Conservation (phyloP, 129 eudicot genomes). For the Chrysanthemum makinoi region DNA sequence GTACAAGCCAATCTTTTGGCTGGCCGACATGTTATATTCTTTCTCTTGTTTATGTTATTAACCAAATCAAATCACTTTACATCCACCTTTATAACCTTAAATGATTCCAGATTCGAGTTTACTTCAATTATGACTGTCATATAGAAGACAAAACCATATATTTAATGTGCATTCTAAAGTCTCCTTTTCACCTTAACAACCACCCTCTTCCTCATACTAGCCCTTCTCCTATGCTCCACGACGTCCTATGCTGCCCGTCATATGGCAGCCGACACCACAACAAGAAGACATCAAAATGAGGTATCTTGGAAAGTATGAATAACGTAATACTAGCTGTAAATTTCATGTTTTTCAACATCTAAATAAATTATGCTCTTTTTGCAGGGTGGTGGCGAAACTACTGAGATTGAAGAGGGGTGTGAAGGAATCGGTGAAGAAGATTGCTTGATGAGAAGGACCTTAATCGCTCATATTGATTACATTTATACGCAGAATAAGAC, state of each 20-base stretch:
- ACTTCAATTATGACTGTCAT: constrained; percentile 14
- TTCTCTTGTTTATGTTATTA: constrained; percentile 2
- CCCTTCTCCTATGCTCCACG: constrained; percentile 20
- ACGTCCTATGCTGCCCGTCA: constrained; percentile 7
- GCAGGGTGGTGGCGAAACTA: constrained; percentile 24
- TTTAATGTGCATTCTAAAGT: neutral
- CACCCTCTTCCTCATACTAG: constrained; percentile 17
- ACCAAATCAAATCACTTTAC: neutral
- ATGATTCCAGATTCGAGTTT: constrained; percentile 6
- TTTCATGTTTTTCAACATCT: constrained; percentile 2
- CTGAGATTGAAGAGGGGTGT: constrained; percentile 28
- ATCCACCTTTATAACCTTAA: neutral
- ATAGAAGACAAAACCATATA: constrained; percentile 3
- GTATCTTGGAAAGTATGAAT: constrained; percentile 18
- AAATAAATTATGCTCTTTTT: neutral
- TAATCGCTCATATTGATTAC: constrained; percentile 53
- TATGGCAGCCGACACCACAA: constrained; percentile 10
- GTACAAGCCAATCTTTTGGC: constrained; percentile 5
- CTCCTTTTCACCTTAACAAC: constrained; percentile 21
- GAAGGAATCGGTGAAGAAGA: constrained; percentile 45
- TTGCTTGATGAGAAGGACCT: constrained; percentile 52
- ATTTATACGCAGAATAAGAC: constrained; percentile 50
- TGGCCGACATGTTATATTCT: constrained; percentile 15
- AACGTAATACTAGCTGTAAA: neutral
- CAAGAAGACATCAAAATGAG: constrained; percentile 19